Evolutionary conservation across 1,284 basidiomycete genomes (phyloP).

Genomic region (Cystobasidium pallidum): DNA sequence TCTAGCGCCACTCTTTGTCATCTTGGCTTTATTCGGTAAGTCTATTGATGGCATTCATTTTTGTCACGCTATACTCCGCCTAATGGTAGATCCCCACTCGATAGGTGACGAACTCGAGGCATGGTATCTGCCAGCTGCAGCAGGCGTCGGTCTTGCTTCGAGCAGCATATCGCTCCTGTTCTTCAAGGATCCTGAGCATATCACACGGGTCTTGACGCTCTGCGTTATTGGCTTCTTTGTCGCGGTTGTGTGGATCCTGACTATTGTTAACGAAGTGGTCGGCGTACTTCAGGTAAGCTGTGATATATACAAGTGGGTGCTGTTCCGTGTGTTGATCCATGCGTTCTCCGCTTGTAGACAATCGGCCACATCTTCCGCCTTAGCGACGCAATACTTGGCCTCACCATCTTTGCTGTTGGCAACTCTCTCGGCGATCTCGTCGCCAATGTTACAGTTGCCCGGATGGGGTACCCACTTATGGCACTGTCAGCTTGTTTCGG

Average conservation of each 20-base stretch:
- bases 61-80: neutral
- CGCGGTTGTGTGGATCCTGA: constrained; percentile 91
- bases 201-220: constrained; percentile 68
- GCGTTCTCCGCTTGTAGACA: constrained; percentile 62
- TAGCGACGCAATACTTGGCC: constrained; percentile 94
- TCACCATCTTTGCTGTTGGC: constrained; percentile 94
- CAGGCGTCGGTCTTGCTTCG: constrained; percentile 63
- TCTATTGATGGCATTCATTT: constrained; percentile 40
- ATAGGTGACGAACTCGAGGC: constrained; percentile 63
- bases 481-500: constrained; percentile 92
- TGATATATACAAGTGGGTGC: neutral
- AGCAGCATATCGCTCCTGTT: constrained; percentile 67
- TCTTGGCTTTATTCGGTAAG: constrained; percentile 73
- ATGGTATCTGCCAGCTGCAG: constrained; percentile 66
- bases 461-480: constrained; percentile 62
- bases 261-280: constrained; percentile 91
- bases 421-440: constrained; percentile 96
- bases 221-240: constrained; percentile 87
- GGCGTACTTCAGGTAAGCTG: constrained; percentile 74
- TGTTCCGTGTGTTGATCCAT: neutral
- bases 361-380: constrained; percentile 91
- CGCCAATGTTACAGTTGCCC: constrained; percentile 88
- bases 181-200: constrained; percentile 66
- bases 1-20: constrained; percentile 75
- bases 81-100: constrained; percentile 19